A percentile compares a stretch with the other conserved stretches of the same genome.
Conservation (phyloP, 768 basidiomycete species). For the Mycena rebaudengoi region DNA sequence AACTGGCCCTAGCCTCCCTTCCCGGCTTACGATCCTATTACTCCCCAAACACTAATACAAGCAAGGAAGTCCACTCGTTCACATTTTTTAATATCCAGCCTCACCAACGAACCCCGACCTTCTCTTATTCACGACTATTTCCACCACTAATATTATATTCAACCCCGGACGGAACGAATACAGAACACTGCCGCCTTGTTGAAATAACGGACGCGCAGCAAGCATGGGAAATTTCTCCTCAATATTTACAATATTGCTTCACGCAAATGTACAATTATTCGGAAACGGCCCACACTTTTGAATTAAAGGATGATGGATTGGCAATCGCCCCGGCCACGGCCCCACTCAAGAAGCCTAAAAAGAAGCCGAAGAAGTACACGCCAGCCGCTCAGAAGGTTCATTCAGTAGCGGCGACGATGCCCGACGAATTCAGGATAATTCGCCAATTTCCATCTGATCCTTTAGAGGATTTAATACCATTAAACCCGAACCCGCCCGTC, state of each 20-base stretch:
- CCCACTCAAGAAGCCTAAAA: background rate
- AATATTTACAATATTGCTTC: background rate
- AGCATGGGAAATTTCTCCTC: background rate
- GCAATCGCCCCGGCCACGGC: no score
- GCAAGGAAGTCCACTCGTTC: no score
- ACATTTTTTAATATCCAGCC: no score
- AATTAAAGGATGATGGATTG: background rate
- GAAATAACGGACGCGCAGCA: background rate
- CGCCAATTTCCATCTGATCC: background rate
- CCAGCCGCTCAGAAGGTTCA: background rate
- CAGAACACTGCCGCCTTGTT: background rate
- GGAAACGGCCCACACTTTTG: background rate
- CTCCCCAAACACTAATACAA: no score
- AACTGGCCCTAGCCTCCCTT: background rate
- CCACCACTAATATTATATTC: background rate
- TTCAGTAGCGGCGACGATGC: background rate
- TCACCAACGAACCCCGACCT: background rate
- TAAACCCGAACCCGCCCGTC: no score
- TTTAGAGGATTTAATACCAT: no score
- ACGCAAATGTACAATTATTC: background rate
- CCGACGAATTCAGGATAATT: background rate
- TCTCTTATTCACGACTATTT: background rate
- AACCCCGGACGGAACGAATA: background rate
- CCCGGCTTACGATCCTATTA: background rate
- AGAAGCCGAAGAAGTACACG: background rate